Base-by-base conservation (phyloP, 2,329 filamentous ascomycete species). In the Arthrobotrys pseudoclavata region DNA sequence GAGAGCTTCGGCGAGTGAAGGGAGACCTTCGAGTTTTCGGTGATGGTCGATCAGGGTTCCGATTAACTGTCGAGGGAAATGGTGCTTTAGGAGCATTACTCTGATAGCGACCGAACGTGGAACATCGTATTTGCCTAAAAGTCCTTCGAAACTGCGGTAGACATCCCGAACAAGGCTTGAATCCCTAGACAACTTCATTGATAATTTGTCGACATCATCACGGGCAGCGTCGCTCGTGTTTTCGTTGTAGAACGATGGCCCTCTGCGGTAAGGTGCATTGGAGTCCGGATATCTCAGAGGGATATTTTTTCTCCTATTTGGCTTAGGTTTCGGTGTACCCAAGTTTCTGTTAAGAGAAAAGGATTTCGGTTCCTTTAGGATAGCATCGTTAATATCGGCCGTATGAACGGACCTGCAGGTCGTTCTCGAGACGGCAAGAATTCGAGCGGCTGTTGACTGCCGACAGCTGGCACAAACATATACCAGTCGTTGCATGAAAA, bases 401-500 rank as follows among this genome's bases (percentile, higher is more conserved):
- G 50, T 53, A 18, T 72, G 50, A 47, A 72, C 26, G 4, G 40
- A 66, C 31, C 69, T 66, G 22, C 10, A 47, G 47, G 69, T 22
- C 29, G 45, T 15, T 47, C 45, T 40, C 18, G 55, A 20, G 55
- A 20, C 3, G 26, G 40, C 2, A 15, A 61, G 29, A n/a, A 34
- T 26, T 29, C 52, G 72, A 67, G 57, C 26, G 61, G 72, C 50
- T 34, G 48, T 24, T 61, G 72, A 70, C 66, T 60, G 60, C 69
- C 66, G 72, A 67, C 72, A 76, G 52, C 52, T 67, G 31, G 60
- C 60, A 29, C 72, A 76, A 15, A 76, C 60, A 13, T 63, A 63
- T n/a, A 22, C 53, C 50, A 67, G 60, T 66, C 72, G 72, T 62
- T 70, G 72, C 72, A 76, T 76, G 57, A 70, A 76, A 61, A 29